Base-by-base conservation (phyloP, 139 green algal species). In the Closterium sp. region DNA sequence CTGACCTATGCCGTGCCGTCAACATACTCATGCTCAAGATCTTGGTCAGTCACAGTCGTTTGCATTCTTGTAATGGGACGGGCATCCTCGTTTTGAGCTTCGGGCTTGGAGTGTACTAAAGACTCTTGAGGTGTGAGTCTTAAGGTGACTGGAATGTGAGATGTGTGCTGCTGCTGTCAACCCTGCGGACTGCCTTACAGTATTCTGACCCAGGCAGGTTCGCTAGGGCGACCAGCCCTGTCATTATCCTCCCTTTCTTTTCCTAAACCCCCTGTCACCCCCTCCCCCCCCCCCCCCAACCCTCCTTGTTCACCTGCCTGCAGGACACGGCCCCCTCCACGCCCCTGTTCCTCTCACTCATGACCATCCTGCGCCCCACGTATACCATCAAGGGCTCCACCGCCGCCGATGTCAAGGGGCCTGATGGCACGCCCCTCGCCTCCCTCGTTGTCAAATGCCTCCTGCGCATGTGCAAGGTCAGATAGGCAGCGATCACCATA, bases 381-480 rank as follows among this genome's bases (percentile, higher is more conserved):
- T 33, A 95, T 1, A 76, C 91, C 28, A 84, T 83, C 43, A 87
- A 76, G 21, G 92, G 36, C 30, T 64, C 88, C 83, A 76, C 89
- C 3, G 35, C 38, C 5, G 88, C 25, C 19, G 64, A 43, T 7
- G 89, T 64, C 91, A 30, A 84, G 87, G 43, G 38, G 2, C 33
- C 81, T 1, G 89, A 92, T 55, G 81, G 66, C 89, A 91, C 25
- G 25, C 85, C 84, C 2, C 34, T 69, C 88, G 94, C 94, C 34
- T 96, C 98, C 85, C 95, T 99, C 87, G 96, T 98, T 23, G 97
- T 99, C 84, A 99, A 98, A 94, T 99, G 98, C 96, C 95, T 98
- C 8, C 98, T 99, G 92, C 43, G 66, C 25, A 34, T 91, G 35
- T 88, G 64, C 31, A 91, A 91, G 88, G 88, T 91, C 38, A 87